Evolutionary conservation across 2,329 filamentous ascomycete species (phyloP), one percentile per base, ranked within the genome.

Genomic region (Purpureocillium lavendulum): DNA sequence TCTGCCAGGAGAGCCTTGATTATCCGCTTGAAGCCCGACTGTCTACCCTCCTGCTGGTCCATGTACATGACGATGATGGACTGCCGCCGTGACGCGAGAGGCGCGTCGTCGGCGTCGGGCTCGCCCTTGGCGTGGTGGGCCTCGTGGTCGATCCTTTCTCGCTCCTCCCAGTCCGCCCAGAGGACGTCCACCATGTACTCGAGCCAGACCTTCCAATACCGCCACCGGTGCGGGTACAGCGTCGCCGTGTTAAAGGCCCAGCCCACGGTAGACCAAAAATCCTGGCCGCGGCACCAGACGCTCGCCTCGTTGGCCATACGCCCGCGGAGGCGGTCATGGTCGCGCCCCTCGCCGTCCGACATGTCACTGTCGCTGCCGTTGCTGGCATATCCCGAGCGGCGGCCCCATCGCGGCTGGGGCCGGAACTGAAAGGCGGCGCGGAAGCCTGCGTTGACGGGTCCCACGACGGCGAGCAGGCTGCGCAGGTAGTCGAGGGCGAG

Each of bases 221-320:
- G 73, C 90, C 92, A 97, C 15, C 90, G 74, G 31, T 75, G 71
- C 2, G 79, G 79, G 49, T 90, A 71, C 26, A 74, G 59, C 2
- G 84, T 73, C 38, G 87, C 89, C 64, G 90, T 97, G 56, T 90
- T 92, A 58, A 97, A 88, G 0, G 86, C 84, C 92, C 92, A 97
- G 4, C 90, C 92, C 0, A 92, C 73, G 0, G 86, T 76, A 32
- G 80, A 75, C 87, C 92, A 98, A 52, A 97, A 94, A 55, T 94
- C 87, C 44, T 85, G 80, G 1, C 83, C 85, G n/a, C 77, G 74
- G 13, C 65, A 66, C 77, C 85, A 95, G 2, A 96, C 46, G 24
- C 83, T 82, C 33, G 78, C 71, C 12, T 73, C 66, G 37, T 76
- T 74, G 2, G 82, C 80, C 41, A 87, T 68, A 9, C 71, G 68